Evolutionary conservation across 2,329 filamentous ascomycete species (phyloP), one percentile per base, ranked within the genome.

Genomic region (Aspergillus aculeatus): DNA sequence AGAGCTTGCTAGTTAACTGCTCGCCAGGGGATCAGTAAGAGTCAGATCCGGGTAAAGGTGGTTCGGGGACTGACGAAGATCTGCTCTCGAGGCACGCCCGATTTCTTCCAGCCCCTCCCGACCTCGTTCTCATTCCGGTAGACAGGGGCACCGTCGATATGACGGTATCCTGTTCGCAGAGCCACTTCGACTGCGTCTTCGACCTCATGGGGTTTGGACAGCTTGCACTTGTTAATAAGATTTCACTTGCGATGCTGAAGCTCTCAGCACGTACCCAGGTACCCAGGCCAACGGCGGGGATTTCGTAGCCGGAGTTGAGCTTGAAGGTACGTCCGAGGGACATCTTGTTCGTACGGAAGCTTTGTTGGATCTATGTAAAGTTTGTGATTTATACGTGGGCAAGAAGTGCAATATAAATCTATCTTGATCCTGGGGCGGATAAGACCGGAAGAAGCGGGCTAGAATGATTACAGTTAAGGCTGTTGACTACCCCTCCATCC

Each of bases 1-100:
- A 86, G 7, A 86, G 74, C 71, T 87, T 86, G 65, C 80, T 81
- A 6, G 83, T 85, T 55, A 84, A 76, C 72, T 82, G 57, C 4
- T 24, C n/a, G 50, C 50, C 16, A 50, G 24, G 35, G 2, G 16
- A 29, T 29, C 1, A 54, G 19, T 44, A 23, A 26, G n/a, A 29
- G 21, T 29, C 4, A 16, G 52, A 35, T n/a, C 5, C 3, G 12
- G 44, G 6, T 14, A 19, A 47, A 5, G 12, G 12, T 77, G 41
- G 52, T 59, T 21, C 60, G 58, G 19, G 60, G 61, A 66, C 68
- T 57, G n/a, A 74, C 70, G 56, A 73, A 72, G 54, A 72, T 68
- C 56, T 74, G 62, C 56, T 72, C 66, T 50, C 71, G 65, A 51
- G 69, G 67, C 21, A 76, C 64, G 10, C 71, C 71, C 3, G 68